Conservation (phyloP, 768 basidiomycete species). For the Rhizopogon roseolus region DNA sequence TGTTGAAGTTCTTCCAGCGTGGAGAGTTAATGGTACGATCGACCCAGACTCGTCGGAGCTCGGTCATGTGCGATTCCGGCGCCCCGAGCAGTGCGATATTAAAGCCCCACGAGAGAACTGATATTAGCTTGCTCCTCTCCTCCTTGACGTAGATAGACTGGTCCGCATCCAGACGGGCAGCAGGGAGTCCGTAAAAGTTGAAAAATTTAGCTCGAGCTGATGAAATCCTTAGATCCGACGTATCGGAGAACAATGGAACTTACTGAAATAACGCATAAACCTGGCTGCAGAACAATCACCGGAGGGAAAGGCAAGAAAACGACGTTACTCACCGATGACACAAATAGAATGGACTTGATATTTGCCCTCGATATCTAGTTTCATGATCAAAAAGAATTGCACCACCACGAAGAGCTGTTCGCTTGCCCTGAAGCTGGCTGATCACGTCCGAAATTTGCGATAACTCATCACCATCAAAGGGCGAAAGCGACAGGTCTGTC, state of each 20-base stretch:
- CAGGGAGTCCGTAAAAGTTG: slow-evolving; percentile 43
- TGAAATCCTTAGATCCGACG: not conserved
- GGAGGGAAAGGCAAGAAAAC: not conserved
- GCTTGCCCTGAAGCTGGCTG: slow-evolving; percentile 1
- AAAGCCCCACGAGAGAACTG: slow-evolving; percentile 7
- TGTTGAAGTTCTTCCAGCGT: slow-evolving; percentile 6
- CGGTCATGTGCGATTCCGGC: slow-evolving; percentile 17
- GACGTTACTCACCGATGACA: not conserved
- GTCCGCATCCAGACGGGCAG: slow-evolving; percentile 39
- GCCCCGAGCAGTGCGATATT: slow-evolving; percentile 21
- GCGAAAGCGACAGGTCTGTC: slow-evolving; percentile 1
- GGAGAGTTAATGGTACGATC: slow-evolving; percentile 4
- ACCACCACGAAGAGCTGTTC: not conserved
- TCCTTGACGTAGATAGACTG: slow-evolving; percentile 30
- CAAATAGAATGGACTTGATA: not conserved
- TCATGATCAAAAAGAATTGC: not conserved
- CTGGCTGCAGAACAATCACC: slow-evolving; percentile 25
- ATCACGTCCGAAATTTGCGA: slow-evolving; percentile 5
- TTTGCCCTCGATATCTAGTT: not conserved
- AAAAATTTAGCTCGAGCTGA: slow-evolving; percentile 31
- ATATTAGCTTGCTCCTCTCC: slow-evolving; percentile 2
- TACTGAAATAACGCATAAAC: slow-evolving; percentile 41
- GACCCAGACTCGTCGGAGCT: slow-evolving; percentile 7
- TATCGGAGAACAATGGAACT: slow-evolving; percentile 1
- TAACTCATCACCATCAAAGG: slow-evolving; percentile 6